Evolutionary conservation across 2,329 filamentous ascomycete species (phyloP).

Genomic region (Curvularia lunata): DNA sequence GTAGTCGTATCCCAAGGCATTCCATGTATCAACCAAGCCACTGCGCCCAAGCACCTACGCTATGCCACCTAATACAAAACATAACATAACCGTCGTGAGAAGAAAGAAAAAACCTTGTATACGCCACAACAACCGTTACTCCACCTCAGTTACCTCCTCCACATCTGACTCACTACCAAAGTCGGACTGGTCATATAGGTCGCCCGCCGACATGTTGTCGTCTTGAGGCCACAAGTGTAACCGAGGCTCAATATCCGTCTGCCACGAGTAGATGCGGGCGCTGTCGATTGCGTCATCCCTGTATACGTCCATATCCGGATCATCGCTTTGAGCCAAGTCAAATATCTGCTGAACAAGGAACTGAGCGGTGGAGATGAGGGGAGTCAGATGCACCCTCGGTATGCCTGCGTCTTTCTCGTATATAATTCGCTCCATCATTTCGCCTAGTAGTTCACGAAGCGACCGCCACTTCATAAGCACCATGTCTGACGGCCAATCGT

Average conservation of each 20-base stretch:
- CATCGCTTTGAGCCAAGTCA: slow-evolving; percentile 27
- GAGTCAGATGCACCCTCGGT: slow-evolving; percentile 32
- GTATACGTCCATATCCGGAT: slow-evolving; percentile 27
- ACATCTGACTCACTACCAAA: slow-evolving; percentile 49
- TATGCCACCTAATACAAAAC: slow-evolving; percentile 27
- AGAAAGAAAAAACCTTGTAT: neutral
- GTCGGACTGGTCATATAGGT: slow-evolving; percentile 45
- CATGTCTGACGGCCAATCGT: slow-evolving; percentile 21
- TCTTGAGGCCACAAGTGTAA: slow-evolving; percentile 37
- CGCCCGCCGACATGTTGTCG: slow-evolving; percentile 39
- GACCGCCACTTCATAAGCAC: slow-evolving; percentile 30
- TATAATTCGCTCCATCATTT: slow-evolving; percentile 30
- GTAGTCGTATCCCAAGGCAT: slow-evolving; percentile 3
- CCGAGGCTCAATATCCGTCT: slow-evolving; percentile 31
- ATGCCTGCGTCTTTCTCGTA: slow-evolving; percentile 34
- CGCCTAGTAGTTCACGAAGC: slow-evolving; percentile 25
- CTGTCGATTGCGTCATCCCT: slow-evolving; percentile 31
- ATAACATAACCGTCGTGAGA: slow-evolving; percentile 2
- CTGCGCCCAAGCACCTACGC: slow-evolving; percentile 26
- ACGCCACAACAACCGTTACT: slow-evolving; percentile 12
- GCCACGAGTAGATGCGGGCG: slow-evolving; percentile 32
- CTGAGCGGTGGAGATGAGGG: slow-evolving; percentile 32
- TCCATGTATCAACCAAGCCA: slow-evolving; percentile 2
- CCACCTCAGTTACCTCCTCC: slow-evolving; percentile 33
- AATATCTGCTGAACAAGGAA: slow-evolving; percentile 30